Base-by-base conservation (phyloP, 2,329 filamentous ascomycete species). In the Fusarium xylarioides region DNA sequence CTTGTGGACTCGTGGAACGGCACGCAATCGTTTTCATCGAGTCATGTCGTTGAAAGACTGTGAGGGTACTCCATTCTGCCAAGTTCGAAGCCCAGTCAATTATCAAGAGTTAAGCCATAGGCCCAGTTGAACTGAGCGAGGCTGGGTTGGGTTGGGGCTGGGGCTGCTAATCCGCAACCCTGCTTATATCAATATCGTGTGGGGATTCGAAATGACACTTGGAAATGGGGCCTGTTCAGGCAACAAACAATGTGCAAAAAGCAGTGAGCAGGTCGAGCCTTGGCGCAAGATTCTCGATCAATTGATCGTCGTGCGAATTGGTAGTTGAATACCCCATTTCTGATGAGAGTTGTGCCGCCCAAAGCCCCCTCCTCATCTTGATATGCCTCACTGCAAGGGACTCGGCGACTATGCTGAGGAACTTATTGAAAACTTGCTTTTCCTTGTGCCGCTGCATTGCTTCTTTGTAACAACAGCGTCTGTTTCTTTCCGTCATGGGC, bases 331-430 rank as follows among this genome's bases (percentile, higher is more conserved):
- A 37, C 34, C 37, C n/a, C 18, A 26, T 42, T 63, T 23, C 49
- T 43, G 40, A 21, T 49, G 26, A 53, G 15, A 35, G 23, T 18
- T 40, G 34, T 26, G 40, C 37, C 12, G 35, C 11, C 21, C 28
- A 19, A 35, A 21, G 30, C 60, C 47, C 60, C 61, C 34, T 54
- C 61, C 34, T 54, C 38, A 28, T 56, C 23, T 19, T 11, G 28
- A 56, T 26, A 37, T 63, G 46, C 30, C 30, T 47, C n/a, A 49
- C 54, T 61, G 67, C 67, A 71, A 69, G 58, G 70, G 57, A 64
- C 62, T 56, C 54, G 55, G 44, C 34, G 32, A 40, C 40, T 35
- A 53, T 56, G 68, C 52, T 56, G 44, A 50, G 49, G 14, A 46
- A 28, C 15, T 53, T 53, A 18, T 35, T 28, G 37, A 8, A 26